These are phyloP conservation scores for Bondarzewia mesenterica DNA, from an alignment of 1,284 basidiomycete genomes.

Conservation along the genomic window DNA sequence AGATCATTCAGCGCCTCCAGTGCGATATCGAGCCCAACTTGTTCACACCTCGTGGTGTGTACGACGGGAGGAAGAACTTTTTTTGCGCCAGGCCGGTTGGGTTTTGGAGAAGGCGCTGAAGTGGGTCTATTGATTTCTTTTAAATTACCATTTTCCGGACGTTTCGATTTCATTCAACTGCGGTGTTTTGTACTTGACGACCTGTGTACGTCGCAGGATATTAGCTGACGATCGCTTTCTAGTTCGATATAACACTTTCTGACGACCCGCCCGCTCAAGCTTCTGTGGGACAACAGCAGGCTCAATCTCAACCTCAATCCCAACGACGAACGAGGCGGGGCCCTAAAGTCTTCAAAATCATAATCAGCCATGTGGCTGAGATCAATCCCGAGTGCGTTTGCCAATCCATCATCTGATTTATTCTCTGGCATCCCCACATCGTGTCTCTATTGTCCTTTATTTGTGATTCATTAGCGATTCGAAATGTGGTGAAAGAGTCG, in stretches of 20 bases:
- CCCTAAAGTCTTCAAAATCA: conserved; percentile 64
- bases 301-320: background rate
- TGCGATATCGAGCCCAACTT: conserved; percentile 42
- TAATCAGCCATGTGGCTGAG: conserved; percentile 56
- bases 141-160: background rate
- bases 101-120: conserved; percentile 36
- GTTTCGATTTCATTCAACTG: no score
- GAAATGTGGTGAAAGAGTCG: no score
- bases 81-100: conserved; percentile 50
- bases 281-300: background rate
- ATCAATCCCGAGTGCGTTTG: conserved; percentile 64
- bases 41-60: conserved; percentile 59
- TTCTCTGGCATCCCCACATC: conserved; percentile 59
- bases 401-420: conserved; percentile 26
- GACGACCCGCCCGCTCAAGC: background rate
- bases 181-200: no score
- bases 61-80: conserved; percentile 74
- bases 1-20: conserved; percentile 56
- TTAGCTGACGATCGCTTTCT: background rate
- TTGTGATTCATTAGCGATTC: no score
- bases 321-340: conserved; percentile 50
- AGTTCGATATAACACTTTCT: background rate
- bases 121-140: conserved; percentile 5
- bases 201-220: background rate
- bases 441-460: no score